Conservation (phyloP, 2,329 filamentous ascomycete genomes). For the Colletotrichum chrysophilum region DNA sequence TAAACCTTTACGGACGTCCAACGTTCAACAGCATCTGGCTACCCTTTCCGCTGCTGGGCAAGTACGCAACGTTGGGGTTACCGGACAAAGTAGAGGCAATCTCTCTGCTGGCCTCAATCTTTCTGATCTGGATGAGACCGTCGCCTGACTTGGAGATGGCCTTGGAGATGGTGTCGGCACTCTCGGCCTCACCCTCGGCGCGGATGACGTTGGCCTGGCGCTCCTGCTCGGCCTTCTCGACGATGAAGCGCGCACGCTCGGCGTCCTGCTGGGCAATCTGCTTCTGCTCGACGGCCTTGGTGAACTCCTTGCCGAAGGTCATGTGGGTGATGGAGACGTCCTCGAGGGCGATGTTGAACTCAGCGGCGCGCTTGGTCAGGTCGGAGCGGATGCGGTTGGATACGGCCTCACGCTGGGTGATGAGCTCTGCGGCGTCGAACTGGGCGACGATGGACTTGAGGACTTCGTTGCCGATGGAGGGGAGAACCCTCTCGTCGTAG, state of each 20-base stretch:
- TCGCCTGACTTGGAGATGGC: slow-evolving; percentile 93
- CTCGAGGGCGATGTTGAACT: slow-evolving; percentile 99
- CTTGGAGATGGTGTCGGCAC: slow-evolving; percentile 92
- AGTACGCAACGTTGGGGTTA: slow-evolving; percentile 96
- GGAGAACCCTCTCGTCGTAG: slow-evolving; percentile 98
- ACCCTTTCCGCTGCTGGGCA: slow-evolving; percentile 75
- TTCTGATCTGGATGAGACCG: slow-evolving; percentile 92
- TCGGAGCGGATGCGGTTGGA: slow-evolving; percentile 92
- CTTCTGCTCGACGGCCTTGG: slow-evolving; percentile 98
- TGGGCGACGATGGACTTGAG: slow-evolving; percentile 98
- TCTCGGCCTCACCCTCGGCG: slow-evolving; percentile 97
- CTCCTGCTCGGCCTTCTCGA: slow-evolving; percentile 98
- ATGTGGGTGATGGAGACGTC: slow-evolving; percentile 99
- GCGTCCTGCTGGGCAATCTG: slow-evolving; percentile 99
- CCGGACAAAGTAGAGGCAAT: slow-evolving; percentile 87
- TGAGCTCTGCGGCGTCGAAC: slow-evolving; percentile 97
- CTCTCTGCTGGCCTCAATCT: slow-evolving; percentile 96
- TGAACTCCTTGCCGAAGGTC: slow-evolving; percentile 99
- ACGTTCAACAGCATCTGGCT: slow-evolving; percentile 61
- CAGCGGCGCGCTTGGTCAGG: slow-evolving; percentile 87
- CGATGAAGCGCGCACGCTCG: slow-evolving; percentile 95
- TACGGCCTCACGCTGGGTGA: slow-evolving; percentile 97
- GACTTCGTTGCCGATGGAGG: slow-evolving; percentile 99
- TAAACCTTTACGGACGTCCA: slow-evolving; percentile 39
- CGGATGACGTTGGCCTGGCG: slow-evolving; percentile 98